A percentile compares a stretch with the other conserved stretches of the same genome.
Conservation (phyloP, 176 grass and related monocot species). For the Stipa capillata region DNA sequence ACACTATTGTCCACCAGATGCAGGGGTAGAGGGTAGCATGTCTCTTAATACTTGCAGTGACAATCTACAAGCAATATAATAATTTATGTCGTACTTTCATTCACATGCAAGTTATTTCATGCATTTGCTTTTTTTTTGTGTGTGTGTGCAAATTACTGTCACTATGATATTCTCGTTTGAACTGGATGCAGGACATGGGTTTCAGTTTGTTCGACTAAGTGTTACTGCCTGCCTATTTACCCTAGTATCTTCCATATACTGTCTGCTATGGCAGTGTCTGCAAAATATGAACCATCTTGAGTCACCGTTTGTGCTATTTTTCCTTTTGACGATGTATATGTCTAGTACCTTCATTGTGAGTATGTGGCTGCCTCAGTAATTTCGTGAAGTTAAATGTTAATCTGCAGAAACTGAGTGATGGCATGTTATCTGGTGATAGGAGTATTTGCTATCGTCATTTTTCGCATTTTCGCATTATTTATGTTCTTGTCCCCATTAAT, state of each 20-base stretch:
- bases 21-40: background rate
- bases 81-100: background rate
- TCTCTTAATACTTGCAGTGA: background rate
- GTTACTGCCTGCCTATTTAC: background rate
- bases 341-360: background rate
- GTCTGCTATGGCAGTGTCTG: background rate
- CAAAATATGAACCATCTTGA: background rate
- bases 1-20: background rate
- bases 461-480: no score
- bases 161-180: background rate
- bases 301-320: background rate
- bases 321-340: constrained; percentile 10
- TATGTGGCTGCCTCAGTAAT: background rate
- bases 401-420: background rate
- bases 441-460: background rate
- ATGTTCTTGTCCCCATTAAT: no score
- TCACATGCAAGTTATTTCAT: background rate
- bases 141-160: background rate
- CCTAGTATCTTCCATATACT: background rate
- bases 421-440: background rate
- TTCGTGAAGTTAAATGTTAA: background rate
- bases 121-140: background rate
- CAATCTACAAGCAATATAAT: background rate
- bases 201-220: constrained; percentile 79
- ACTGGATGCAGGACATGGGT: constrained; percentile 71